Percentiles rank a stretch among this genome's conserved stretches.
Conservation (phyloP, 1,139 yeast genomes). For the Yamadazyma sp. region DNA sequence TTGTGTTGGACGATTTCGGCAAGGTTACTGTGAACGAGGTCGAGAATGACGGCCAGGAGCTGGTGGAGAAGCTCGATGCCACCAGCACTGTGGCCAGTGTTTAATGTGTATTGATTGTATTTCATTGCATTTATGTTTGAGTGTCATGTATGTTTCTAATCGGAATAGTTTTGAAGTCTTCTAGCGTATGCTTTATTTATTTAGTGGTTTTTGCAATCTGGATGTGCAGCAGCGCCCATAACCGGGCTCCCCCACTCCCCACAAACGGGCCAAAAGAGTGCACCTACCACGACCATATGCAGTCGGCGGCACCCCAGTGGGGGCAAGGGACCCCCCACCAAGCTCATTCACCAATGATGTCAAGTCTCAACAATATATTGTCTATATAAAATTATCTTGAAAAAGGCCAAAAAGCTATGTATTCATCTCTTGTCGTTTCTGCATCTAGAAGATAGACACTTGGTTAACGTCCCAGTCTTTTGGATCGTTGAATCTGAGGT, state of each 20-base stretch:
- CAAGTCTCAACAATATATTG: slow-evolving; percentile 5
- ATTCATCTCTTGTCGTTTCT: not conserved
- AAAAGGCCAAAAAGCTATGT: not conserved
- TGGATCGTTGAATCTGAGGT: slow-evolving; percentile 84
- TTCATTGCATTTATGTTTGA: not conserved
- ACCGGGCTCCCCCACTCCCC: no score
- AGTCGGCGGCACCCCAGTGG: no score
- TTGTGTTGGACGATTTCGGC: slow-evolving; percentile 9
- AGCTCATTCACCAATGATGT: not conserved
- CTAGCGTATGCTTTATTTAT: no score
- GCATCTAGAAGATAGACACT: slow-evolving; percentile 15
- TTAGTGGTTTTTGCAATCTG: not conserved
- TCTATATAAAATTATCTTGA: slow-evolving; percentile 2
- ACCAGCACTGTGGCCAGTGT: slow-evolving; percentile 31
- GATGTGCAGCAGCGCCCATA: not conserved
- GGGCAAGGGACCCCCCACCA: no score
- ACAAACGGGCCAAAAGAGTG: no score
- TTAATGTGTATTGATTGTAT: slow-evolving; percentile 44
- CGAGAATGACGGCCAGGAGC: slow-evolving; percentile 8
- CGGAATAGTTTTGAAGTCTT: no score
- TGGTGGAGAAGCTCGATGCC: slow-evolving; percentile 10
- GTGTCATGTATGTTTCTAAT: no score
- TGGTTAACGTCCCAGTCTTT: slow-evolving; percentile 18
- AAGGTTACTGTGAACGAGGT: slow-evolving; percentile 6
- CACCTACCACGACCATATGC: no score